These are phyloP conservation scores for Oropetium thomaeum DNA, from an alignment of 176 grass and related monocot species.

Conservation along the genomic window DNA sequence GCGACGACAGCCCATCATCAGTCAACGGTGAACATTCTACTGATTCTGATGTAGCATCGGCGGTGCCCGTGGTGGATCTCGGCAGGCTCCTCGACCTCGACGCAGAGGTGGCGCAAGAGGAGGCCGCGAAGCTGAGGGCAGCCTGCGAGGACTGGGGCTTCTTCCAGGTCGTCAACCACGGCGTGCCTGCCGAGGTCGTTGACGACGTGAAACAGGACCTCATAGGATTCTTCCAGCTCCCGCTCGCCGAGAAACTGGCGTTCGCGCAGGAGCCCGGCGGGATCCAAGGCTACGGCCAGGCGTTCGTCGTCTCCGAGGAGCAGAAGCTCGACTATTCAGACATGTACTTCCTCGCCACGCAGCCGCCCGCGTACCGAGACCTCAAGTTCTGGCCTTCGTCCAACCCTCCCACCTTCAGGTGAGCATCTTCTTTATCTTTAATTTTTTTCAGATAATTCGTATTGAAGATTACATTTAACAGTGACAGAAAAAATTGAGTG, in stretches of 20 bases:
- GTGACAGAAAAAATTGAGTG: no score
- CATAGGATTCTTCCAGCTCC: slow-evolving; percentile 39
- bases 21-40: no score
- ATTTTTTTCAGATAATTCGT: no score
- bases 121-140: slow-evolving; percentile 20
- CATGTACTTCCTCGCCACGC: slow-evolving; percentile 41
- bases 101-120: not conserved
- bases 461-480: no score
- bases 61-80: slow-evolving; percentile 29
- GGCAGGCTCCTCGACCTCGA: slow-evolving; percentile 11
- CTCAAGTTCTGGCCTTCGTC: slow-evolving; percentile 39
- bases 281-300: slow-evolving; percentile 56
- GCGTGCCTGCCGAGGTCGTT: slow-evolving; percentile 17
- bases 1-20: not conserved
- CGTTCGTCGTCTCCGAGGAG: slow-evolving; percentile 45
- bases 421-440: not conserved
- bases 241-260: slow-evolving; percentile 22
- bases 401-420: slow-evolving; percentile 36
- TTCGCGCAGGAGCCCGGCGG: slow-evolving; percentile 23
- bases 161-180: slow-evolving; percentile 47
- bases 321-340: slow-evolving; percentile 65
- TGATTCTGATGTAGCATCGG: fast-evolving
- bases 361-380: slow-evolving; percentile 32
- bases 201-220: slow-evolving; percentile 19
- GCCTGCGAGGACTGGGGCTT: slow-evolving; percentile 55